Evolutionary conservation across 768 basidiomycete species (phyloP).

Genomic region (Podaxis rugospora): DNA sequence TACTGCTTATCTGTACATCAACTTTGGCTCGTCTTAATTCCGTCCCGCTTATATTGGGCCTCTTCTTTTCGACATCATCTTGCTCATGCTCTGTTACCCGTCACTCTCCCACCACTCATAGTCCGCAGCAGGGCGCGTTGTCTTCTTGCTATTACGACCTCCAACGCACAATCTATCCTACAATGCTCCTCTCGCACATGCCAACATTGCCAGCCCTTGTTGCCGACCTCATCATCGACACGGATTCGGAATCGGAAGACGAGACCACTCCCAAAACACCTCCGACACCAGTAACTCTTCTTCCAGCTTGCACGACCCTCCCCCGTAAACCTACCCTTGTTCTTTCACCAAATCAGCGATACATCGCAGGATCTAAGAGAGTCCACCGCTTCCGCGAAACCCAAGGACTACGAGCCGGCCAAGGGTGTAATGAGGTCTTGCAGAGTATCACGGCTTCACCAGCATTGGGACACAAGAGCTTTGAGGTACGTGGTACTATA

Average conservation of each 20-base stretch:
- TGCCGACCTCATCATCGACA: slow-evolving; percentile 1
- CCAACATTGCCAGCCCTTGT: background rate
- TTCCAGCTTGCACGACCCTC: background rate
- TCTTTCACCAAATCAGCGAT: slow-evolving; percentile 5
- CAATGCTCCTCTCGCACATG: background rate
- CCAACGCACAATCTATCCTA: background rate
- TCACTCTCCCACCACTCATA: background rate
- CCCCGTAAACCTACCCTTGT: background rate
- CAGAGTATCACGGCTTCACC: slow-evolving; percentile 27
- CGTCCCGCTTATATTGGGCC: background rate
- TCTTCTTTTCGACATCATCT: background rate
- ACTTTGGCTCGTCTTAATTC: background rate
- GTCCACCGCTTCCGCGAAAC: slow-evolving; percentile 10
- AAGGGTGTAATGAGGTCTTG: slow-evolving; percentile 14
- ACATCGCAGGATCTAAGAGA: slow-evolving; percentile 17
- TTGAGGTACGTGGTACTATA: slow-evolving; percentile 20
- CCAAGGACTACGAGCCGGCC: background rate
- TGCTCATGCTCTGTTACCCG: background rate
- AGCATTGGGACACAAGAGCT: slow-evolving; percentile 20
- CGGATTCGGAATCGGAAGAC: slow-evolving; percentile 7
- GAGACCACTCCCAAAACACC: background rate
- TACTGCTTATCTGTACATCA: background rate
- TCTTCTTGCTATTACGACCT: background rate
- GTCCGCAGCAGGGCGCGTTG: background rate
- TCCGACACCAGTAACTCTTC: background rate